phyloP scores from a whole-genome alignment of 371 early-diverging fungal genomes.

The Haplosporangium sp. region DNA sequence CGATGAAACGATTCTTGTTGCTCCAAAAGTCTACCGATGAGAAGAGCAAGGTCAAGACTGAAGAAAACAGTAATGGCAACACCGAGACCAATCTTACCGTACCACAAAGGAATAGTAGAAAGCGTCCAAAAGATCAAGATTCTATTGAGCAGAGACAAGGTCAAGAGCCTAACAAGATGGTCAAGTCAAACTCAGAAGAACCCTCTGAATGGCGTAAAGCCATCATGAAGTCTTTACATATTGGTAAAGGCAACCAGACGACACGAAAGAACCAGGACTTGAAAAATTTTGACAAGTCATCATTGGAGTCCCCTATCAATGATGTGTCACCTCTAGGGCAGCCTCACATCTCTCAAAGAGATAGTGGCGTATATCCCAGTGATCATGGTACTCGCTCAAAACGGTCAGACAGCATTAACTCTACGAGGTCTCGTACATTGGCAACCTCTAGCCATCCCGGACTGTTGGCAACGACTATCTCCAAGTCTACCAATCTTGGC shows the following conservation, averaged over 20 bases:
- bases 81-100: neutral
- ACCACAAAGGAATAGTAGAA: slow-evolving; percentile 11
- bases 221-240: slow-evolving; percentile 35
- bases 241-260: slow-evolving; percentile 23
- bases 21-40: slow-evolving; percentile 9
- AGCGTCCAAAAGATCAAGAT: slow-evolving; percentile 36
- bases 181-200: slow-evolving; percentile 27
- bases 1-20: slow-evolving; percentile 38
- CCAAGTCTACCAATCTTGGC: slow-evolving; percentile 7
- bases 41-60: slow-evolving; percentile 11
- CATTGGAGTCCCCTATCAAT: neutral
- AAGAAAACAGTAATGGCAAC: neutral
- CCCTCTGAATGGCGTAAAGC: slow-evolving; percentile 41
- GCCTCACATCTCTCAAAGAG: neutral
- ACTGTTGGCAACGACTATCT: slow-evolving; percentile 29
- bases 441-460: slow-evolving; percentile 40
- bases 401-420: slow-evolving; percentile 29
- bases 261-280: neutral
- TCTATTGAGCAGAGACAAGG: slow-evolving; percentile 30
- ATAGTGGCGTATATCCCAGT: slow-evolving; percentile 20
- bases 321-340: neutral
- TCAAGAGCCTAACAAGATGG: slow-evolving; percentile 37
- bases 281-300: neutral
- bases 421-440: slow-evolving; percentile 40
- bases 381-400: slow-evolving; percentile 9